Evolutionary conservation across 495 filamentous ascomycete genomes (phyloP).

Genomic region (Hamigera avellanea): DNA sequence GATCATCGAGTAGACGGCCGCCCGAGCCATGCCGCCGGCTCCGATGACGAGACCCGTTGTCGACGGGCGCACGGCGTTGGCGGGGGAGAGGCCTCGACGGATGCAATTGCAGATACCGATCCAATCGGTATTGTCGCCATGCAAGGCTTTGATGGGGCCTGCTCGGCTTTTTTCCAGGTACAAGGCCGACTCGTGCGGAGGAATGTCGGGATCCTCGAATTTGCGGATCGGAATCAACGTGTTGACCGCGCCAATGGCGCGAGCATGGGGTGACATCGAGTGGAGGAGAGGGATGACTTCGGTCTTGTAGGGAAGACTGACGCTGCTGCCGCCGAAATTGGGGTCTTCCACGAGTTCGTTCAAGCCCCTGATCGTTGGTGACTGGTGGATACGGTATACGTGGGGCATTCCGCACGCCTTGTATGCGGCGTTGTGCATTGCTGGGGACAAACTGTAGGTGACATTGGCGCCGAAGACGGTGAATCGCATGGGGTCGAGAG

Average conservation of each 20-base stretch:
- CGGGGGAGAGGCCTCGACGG: conserved; percentile 60
- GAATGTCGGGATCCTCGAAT: conserved; percentile 32
- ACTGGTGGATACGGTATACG: conserved; percentile 55
- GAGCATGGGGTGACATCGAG: conserved; percentile 60
- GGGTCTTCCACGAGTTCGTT: conserved; percentile 50
- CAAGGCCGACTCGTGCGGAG: conserved; percentile 24
- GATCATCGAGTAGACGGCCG: conserved; percentile 69
- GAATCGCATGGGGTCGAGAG: conserved; percentile 38
- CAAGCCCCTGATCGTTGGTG: conserved; percentile 51
- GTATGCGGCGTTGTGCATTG: conserved; percentile 65
- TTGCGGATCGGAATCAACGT: conserved; percentile 61
- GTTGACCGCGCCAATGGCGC: conserved; percentile 69
- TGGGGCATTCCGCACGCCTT: conserved; percentile 61
- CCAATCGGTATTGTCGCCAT: conserved; percentile 80
- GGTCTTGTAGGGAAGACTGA: conserved; percentile 65
- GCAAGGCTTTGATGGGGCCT: conserved; percentile 51
- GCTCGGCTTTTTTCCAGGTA: conserved; percentile 49
- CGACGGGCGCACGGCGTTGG: conserved; percentile 58
- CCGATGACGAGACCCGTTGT: conserved; percentile 64
- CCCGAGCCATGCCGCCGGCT: conserved; percentile 70
- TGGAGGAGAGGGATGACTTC: conserved; percentile 58
- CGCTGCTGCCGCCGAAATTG: conserved; percentile 61
- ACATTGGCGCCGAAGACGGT: conserved; percentile 33
- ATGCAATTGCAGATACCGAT: conserved; percentile 62
- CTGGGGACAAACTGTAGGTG: conserved; percentile 33